Evolutionary conservation across 495 filamentous ascomycete species (phyloP).

Genomic region (Aspergillus bridgeri): DNA sequence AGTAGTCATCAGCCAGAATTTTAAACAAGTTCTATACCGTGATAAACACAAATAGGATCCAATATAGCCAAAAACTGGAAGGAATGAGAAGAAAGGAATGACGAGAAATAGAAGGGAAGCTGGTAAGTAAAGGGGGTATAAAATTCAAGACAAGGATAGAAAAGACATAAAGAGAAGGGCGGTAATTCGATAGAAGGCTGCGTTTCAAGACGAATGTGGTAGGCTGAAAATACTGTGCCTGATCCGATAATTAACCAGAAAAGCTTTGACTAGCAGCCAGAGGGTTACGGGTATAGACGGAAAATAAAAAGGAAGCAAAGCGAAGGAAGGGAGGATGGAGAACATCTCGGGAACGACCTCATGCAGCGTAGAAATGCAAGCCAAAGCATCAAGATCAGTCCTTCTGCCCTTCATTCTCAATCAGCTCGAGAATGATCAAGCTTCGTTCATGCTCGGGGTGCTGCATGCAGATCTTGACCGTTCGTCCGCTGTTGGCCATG

Average conservation of each 20-base stretch:
- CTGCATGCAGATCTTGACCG: conserved; percentile 91
- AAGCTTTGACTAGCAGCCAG: background rate
- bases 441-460: conserved; percentile 79
- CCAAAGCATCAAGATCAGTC: conserved; percentile 42
- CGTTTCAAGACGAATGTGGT: background rate
- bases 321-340: background rate
- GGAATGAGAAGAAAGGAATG: background rate
- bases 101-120: background rate
- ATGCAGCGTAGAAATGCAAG: background rate
- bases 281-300: background rate
- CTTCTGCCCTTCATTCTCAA: conserved; percentile 90
- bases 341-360: background rate
- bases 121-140: background rate
- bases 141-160: background rate
- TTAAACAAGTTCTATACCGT: background rate
- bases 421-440: conserved; percentile 86
- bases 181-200: conserved; percentile 11
- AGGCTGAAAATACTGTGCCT: background rate
- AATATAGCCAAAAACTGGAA: background rate
- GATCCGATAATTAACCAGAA: background rate
- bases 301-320: background rate
- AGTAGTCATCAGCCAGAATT: background rate
- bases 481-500: conserved; percentile 39
- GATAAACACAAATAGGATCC: background rate
- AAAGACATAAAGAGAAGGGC: background rate